Evolutionary conservation across 257 asterid genomes (phyloP).

Genomic region (Capsicum rhomboideum): DNA sequence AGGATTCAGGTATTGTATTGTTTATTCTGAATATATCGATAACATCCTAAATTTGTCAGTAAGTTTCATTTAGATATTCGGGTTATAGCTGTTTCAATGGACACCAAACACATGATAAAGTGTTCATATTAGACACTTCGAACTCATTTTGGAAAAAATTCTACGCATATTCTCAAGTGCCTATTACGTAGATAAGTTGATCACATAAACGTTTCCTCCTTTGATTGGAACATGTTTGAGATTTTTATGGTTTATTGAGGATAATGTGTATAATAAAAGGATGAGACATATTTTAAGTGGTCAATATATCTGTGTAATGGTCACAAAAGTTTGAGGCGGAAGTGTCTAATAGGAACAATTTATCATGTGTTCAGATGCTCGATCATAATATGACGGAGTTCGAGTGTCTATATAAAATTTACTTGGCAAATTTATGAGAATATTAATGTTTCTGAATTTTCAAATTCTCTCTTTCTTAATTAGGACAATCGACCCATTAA

Average conservation of each 20-base stretch:
- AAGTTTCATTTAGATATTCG: neutral
- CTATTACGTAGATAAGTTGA: neutral
- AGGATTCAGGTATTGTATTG: slow-evolving; percentile 29
- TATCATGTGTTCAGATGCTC: neutral
- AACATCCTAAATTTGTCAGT: neutral
- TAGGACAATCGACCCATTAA: slow-evolving; percentile 27
- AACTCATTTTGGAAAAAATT: neutral
- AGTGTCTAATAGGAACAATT: neutral
- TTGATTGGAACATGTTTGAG: neutral
- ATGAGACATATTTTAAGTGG: neutral
- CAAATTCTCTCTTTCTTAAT: neutral
- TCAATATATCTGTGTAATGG: no score
- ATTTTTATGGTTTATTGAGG: neutral
- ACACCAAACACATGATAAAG: neutral
- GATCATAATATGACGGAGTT: neutral
- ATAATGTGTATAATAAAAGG: neutral
- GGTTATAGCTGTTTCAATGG: neutral
- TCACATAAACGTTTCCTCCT: neutral
- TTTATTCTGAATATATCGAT: neutral
- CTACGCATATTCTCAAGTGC: neutral
- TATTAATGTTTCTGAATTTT: neutral
- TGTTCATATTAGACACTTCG: neutral
- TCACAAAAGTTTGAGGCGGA: neutral
- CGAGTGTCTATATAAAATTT: neutral
- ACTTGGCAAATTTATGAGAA: neutral